Evolutionary conservation across 345 rosid genomes (phyloP), one percentile per base, ranked within the genome.

Genomic region (Aquilaria sinensis): DNA sequence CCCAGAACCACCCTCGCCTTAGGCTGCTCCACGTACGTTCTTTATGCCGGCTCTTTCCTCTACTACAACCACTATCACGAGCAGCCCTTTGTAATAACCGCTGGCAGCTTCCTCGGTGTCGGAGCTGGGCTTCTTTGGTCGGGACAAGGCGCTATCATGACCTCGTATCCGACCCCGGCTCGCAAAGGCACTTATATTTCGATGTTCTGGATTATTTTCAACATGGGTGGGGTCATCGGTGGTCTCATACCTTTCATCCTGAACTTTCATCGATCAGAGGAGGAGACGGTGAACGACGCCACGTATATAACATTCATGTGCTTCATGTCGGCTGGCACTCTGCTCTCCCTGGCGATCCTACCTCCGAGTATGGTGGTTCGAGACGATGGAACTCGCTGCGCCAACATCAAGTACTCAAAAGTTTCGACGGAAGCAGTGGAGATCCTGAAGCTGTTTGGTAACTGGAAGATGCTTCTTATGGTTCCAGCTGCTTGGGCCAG

Each of bases 81-180:
- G 12, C 86, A 86, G 68, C 60, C 69, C 49, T 82, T 86, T 23
- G 84, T 61, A n/a, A 62, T 84, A 52, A 77, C 50, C 32, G 86
- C 86, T 5, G 93, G 93, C 0, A 83, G 68, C 8, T 60, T 70
- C 53, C 87, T 86, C 2, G 89, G 93, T 9, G 6, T 78, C 12
- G 89, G 87, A 4, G 89, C 93, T 13, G 87, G 93, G 9, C 79
- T 86, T 57, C 78, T 86, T 30, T 81, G 89, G 89, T 84, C 87
- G 0, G 86, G 84, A 2, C 74, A 87, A 50, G 93, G 93, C 13
- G 88, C 89, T 10, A 84, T 86, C 59, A 86, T 86, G 89, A 84
- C 89, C 15, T 71, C 89, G 8, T 86, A 82, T 48, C 93, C 89
- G 1, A 82, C 89, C 0, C 58, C 75, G 9, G 31, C 46, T n/a